These are phyloP conservation scores for Hyparrhenia diplandra DNA, from an alignment of 176 grass and related monocot genomes.

Conservation along the genomic window DNA sequence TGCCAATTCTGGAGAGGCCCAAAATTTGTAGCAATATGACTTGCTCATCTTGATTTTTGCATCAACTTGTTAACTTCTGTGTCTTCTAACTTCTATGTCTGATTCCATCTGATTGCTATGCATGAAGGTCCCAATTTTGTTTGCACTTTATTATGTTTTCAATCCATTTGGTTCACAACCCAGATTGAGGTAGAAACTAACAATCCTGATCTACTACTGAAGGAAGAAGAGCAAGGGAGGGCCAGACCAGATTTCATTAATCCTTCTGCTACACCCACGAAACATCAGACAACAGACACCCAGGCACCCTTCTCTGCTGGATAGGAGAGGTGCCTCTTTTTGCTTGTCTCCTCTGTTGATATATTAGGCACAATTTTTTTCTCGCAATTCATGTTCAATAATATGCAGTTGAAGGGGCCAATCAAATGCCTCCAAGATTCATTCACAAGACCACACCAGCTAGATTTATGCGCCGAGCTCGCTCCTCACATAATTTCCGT, in stretches of 20 bases:
- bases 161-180: neutral
- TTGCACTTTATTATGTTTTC: slow-evolving; percentile 1
- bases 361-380: neutral
- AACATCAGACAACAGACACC: slow-evolving; percentile 41
- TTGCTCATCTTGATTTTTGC: slow-evolving; percentile 1
- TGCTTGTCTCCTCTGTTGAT: neutral
- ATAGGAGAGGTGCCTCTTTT: slow-evolving; percentile 35
- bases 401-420: slow-evolving; percentile 37
- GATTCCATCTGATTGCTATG: neutral
- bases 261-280: slow-evolving; percentile 29
- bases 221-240: slow-evolving; percentile 35
- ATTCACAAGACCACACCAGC: slow-evolving; percentile 39
- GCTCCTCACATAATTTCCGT: slow-evolving; percentile 31
- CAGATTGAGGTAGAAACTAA: neutral
- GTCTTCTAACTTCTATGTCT: too few relatives aligned
- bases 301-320: slow-evolving; percentile 33
- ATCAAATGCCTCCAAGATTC: slow-evolving; percentile 38
- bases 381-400: slow-evolving; percentile 12
- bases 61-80: neutral
- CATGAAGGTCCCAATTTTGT: neutral
- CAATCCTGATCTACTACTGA: neutral
- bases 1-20: neutral
- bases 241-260: slow-evolving; percentile 41
- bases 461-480: slow-evolving; percentile 42
- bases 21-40: neutral